Percentiles rank a stretch among this genome's conserved stretches.
These are phyloP conservation scores for Arthroderma sp. DNA, from an alignment of 2,329 filamentous ascomycete genomes.

Conservation along the genomic window DNA sequence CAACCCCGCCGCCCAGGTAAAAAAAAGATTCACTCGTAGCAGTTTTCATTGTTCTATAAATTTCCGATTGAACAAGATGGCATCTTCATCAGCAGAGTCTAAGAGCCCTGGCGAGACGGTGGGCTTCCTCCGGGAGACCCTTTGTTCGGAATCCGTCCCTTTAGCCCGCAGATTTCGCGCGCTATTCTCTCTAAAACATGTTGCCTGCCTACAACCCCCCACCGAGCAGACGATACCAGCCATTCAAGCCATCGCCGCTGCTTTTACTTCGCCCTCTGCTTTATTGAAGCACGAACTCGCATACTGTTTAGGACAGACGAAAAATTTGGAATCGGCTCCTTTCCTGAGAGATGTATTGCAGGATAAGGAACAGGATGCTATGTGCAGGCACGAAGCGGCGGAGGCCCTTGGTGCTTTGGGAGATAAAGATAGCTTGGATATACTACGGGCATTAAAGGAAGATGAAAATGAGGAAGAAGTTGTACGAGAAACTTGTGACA, in stretches of 20 bases:
- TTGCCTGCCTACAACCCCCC: constrained; percentile 55
- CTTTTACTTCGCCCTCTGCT: constrained; percentile 70
- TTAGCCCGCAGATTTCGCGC: constrained; percentile 87
- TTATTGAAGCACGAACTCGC: constrained; percentile 93
- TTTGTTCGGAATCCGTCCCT: constrained; percentile 66
- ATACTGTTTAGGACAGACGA: constrained; percentile 89
- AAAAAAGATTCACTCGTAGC: no score
- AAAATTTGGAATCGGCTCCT: constrained; percentile 59
- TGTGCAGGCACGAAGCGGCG: constrained; percentile 93
- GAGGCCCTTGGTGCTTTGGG: constrained; percentile 86
- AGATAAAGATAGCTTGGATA: constrained; percentile 55
- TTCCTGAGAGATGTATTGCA: constrained; percentile 61
- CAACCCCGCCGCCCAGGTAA: no score
- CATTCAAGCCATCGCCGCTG: constrained; percentile 73
- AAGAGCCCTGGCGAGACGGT: constrained; percentile 16
- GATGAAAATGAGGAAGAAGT: constrained; percentile 62
- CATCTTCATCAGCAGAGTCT: no score
- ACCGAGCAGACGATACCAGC: constrained; percentile 48
- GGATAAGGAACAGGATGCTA: constrained; percentile 71
- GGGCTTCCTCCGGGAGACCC: constrained; percentile 48
- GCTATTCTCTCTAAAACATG: constrained; percentile 92
- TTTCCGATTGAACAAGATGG: no score
- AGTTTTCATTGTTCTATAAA: no score
- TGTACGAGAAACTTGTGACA: constrained; percentile 91
- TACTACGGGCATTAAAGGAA: constrained; percentile 63